phyloP scores from a whole-genome alignment of 768 basidiomycete species.

The Neoboletus subvelutipes region DNA sequence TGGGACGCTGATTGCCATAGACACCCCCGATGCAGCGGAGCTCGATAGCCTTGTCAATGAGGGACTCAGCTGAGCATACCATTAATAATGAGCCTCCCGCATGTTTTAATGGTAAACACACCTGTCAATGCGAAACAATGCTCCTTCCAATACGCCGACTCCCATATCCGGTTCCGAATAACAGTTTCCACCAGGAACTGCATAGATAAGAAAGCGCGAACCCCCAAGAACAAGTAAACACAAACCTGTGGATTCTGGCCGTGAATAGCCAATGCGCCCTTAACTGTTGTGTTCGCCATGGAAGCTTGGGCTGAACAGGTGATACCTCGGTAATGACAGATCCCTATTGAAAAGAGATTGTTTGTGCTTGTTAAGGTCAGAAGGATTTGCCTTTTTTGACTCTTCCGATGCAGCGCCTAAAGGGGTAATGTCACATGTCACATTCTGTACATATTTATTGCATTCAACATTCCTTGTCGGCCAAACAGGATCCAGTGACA shows the following conservation, averaged over 20 bases:
- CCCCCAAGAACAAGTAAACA: neutral
- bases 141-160: constrained; percentile 95
- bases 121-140: constrained; percentile 97
- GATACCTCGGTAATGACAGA: neutral
- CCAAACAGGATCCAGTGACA: neutral
- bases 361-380: constrained; percentile 26
- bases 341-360: neutral
- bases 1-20: constrained; percentile 92
- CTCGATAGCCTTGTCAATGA: constrained; percentile 92
- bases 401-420: neutral
- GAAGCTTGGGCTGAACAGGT: neutral
- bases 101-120: constrained; percentile 33
- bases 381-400: constrained; percentile 31
- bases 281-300: constrained; percentile 94
- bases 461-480: neutral
- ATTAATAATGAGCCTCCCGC: neutral
- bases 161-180: constrained; percentile 94
- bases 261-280: constrained; percentile 86
- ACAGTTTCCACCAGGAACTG: constrained; percentile 95
- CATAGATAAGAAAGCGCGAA: constrained; percentile 20
- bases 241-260: constrained; percentile 94
- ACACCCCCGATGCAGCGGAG: constrained; percentile 86
- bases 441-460: neutral
- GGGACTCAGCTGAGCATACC: constrained; percentile 67
- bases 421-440: neutral